phyloP scores from a whole-genome alignment of 1,284 basidiomycete species.

The Cryptococcus sp. region DNA sequence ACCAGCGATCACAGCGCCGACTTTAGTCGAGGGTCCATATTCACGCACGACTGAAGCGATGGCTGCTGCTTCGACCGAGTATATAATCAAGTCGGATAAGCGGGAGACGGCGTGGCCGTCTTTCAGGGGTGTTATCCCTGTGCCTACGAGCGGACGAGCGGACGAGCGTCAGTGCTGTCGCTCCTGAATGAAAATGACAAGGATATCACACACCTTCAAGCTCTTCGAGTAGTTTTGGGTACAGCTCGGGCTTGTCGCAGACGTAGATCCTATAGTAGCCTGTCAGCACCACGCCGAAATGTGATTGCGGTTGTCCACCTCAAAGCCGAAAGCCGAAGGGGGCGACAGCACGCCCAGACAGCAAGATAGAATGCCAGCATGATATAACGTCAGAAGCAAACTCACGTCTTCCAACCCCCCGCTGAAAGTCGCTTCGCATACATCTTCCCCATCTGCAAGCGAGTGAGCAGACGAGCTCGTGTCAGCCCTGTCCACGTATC shows the following conservation, averaged over 20 bases:
- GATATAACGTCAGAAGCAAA: slow-evolving; percentile 17
- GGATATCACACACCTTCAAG: slow-evolving; percentile 60
- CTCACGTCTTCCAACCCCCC: slow-evolving; percentile 83
- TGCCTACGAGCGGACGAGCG: slow-evolving; percentile 13
- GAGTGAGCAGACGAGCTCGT: no score
- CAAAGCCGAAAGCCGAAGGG: no score
- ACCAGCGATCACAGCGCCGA: slow-evolving; percentile 87
- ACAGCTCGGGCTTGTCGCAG: slow-evolving; percentile 83
- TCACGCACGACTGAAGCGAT: slow-evolving; percentile 80
- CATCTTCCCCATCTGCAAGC: slow-evolving; percentile 81
- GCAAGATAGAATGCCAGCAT: not conserved
- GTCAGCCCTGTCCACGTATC: no score
- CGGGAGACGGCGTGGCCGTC: slow-evolving; percentile 84
- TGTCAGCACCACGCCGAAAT: not conserved
- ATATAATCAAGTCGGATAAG: slow-evolving; percentile 83
- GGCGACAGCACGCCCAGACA: no score
- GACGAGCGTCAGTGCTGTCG: slow-evolving; percentile 3
- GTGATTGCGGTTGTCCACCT: not conserved
- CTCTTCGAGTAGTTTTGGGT: slow-evolving; percentile 64
- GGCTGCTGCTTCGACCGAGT: slow-evolving; percentile 91
- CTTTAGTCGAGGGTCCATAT: slow-evolving; percentile 92
- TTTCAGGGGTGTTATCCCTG: slow-evolving; percentile 65
- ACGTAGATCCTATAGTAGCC: slow-evolving; percentile 72
- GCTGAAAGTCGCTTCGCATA: slow-evolving; percentile 75
- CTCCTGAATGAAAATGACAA: not conserved